phyloP scores from a whole-genome alignment of 139 green algal species.

The Ulvella scutata region DNA sequence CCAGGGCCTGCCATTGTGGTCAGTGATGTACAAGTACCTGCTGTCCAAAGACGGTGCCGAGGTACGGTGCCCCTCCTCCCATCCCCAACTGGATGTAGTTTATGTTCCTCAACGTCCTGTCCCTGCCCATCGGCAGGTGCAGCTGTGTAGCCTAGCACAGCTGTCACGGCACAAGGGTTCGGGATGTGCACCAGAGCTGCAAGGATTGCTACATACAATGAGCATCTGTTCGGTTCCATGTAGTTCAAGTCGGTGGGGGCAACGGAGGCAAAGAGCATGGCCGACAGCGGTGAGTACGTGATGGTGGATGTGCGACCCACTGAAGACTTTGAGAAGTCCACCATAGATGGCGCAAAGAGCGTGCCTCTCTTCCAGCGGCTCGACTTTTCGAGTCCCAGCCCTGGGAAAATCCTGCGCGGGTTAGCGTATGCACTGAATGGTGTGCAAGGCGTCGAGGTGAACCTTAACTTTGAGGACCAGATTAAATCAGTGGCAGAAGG shows the following conservation, averaged over 20 bases:
- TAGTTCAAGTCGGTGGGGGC: background rate
- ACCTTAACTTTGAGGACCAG: constrained; percentile 20
- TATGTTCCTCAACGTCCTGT: no score
- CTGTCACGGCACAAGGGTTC: no score
- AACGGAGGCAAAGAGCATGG: background rate
- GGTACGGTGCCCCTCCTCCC: no score
- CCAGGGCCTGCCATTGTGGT: no score
- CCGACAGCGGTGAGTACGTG: background rate
- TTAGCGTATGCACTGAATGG: constrained; percentile 23
- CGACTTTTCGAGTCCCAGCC: background rate
- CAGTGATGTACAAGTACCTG: no score
- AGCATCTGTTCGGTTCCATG: no score
- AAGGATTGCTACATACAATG: no score
- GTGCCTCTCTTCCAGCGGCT: background rate
- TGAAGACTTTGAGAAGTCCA: background rate
- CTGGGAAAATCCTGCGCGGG: constrained; percentile 14
- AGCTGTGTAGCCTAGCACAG: no score
- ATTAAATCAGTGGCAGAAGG: background rate
- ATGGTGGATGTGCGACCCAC: background rate
- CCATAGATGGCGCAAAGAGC: background rate
- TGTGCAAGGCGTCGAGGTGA: constrained; percentile 21
- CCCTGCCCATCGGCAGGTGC: no score
- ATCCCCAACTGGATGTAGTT: no score
- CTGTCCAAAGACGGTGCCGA: no score
- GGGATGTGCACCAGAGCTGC: no score